A percentile compares a stretch with the other conserved stretches of the same genome.
Evolutionary conservation across 1,139 yeast species (phyloP).

Genomic region (Diutina mesorugosa): DNA sequence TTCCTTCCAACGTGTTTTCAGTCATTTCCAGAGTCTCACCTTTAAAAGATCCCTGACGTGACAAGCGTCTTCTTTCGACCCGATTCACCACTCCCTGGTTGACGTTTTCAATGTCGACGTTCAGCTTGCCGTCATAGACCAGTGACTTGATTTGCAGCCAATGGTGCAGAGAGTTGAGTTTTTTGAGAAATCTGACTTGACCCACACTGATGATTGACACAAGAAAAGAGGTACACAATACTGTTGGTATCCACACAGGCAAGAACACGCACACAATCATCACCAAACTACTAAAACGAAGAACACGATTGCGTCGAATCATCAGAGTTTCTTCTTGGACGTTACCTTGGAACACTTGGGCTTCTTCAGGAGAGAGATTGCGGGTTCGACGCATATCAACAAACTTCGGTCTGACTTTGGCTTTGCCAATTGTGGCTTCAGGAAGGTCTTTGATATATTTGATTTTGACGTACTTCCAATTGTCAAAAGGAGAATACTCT

Average conservation of each 20-base stretch:
- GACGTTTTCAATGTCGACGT: constrained; percentile 21
- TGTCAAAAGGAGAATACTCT: constrained; percentile 34
- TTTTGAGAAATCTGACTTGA: constrained; percentile 15
- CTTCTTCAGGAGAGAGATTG: constrained; percentile 3
- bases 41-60: constrained; percentile 24
- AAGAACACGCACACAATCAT: constrained; percentile 21
- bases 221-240: constrained; percentile 26
- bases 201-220: constrained; percentile 25
- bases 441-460: constrained; percentile 27
- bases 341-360: constrained; percentile 10
- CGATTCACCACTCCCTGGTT: constrained; percentile 20
- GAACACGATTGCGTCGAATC: constrained; percentile 16
- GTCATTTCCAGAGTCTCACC: constrained; percentile 31
- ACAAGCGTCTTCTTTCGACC: constrained; percentile 14
- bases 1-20: constrained; percentile 23
- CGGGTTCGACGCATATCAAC: constrained; percentile 28
- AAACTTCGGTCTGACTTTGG: constrained; percentile 34
- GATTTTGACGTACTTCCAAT: constrained; percentile 26
- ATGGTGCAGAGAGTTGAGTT: constrained; percentile 16
- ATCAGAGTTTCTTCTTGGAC: constrained; percentile 28
- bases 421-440: constrained; percentile 17
- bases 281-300: constrained; percentile 18
- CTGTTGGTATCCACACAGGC: constrained; percentile 43
- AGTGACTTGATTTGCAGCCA: constrained; percentile 22
- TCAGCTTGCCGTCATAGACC: constrained; percentile 18